Percentiles rank a stretch among this genome's conserved stretches.
Conservation (phyloP, 345 rosid species). For the Geranium brycei region DNA sequence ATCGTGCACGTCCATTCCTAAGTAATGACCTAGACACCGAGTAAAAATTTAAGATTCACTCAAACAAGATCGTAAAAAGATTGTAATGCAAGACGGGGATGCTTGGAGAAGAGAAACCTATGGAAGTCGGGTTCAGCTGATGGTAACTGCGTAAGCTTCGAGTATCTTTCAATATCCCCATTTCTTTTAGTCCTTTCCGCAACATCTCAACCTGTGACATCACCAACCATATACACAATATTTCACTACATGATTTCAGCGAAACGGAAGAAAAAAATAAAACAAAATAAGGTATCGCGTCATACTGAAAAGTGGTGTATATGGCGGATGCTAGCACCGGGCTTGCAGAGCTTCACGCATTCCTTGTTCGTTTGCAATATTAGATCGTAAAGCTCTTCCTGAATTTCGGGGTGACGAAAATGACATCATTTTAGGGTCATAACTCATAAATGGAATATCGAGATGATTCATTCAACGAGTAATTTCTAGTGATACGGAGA, state of each 20-base stretch:
- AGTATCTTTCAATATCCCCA: slow-evolving; percentile 52
- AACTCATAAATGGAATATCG: background rate
- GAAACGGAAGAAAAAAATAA: background rate
- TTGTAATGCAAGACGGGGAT: background rate
- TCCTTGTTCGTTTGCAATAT: slow-evolving; percentile 76
- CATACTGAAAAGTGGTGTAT: slow-evolving; percentile 69
- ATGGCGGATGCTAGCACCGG: slow-evolving; percentile 59
- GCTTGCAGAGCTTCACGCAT: slow-evolving; percentile 63
- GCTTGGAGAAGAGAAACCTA: slow-evolving; percentile 35
- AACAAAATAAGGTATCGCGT: background rate
- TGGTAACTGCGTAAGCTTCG: slow-evolving; percentile 26
- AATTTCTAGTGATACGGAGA: background rate
- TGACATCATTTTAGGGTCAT: background rate
- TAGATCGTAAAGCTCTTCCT: slow-evolving; percentile 82
- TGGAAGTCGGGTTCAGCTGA: slow-evolving; percentile 82
- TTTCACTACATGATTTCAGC: too few relatives aligned
- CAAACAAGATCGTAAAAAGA: background rate
- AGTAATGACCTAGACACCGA: slow-evolving; percentile 68
- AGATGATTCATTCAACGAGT: too few relatives aligned
- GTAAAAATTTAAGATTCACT: background rate
- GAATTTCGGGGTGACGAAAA: slow-evolving; percentile 11
- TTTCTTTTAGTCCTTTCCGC: slow-evolving; percentile 58
- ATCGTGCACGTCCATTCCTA: slow-evolving; percentile 98
- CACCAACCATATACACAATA: too few relatives aligned
- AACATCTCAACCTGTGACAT: slow-evolving; percentile 46